Conservation (phyloP, 495 filamentous ascomycete species). For the Tuber brumale region DNA sequence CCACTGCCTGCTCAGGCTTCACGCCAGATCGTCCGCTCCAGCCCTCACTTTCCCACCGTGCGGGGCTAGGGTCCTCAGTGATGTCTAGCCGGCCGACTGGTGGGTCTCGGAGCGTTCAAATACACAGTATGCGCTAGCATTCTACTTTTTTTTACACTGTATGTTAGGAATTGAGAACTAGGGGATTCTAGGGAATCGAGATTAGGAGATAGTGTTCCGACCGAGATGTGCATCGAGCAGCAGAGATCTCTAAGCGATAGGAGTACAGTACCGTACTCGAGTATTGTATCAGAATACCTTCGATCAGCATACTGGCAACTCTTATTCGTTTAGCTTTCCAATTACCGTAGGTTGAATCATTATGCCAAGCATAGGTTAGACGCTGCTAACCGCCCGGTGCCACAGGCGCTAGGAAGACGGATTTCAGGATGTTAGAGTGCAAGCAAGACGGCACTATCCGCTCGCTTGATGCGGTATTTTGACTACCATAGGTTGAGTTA, state of each 20-base stretch:
- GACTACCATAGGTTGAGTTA: neutral
- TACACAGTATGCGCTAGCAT: neutral
- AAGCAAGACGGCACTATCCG: neutral
- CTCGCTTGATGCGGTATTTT: neutral
- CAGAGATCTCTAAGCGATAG: neutral
- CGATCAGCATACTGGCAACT: neutral
- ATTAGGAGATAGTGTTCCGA: too few species aligned
- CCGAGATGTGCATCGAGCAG: neutral
- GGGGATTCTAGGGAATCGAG: neutral
- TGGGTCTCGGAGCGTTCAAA: neutral
- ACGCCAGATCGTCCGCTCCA: neutral
- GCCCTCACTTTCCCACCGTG: neutral
- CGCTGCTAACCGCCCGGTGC: neutral
- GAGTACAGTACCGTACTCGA: too few species aligned
- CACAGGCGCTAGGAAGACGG: neutral
- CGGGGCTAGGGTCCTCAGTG: neutral
- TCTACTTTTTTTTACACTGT: neutral
- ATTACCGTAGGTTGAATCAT: neutral
- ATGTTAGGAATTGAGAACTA: neutral
- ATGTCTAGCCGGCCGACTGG: neutral
- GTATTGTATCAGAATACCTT: neutral
- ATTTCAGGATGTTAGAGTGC: neutral
- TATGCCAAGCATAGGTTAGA: neutral
- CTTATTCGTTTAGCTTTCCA: neutral
- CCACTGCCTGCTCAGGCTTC: neutral